A percentile compares a stretch with the other conserved stretches of the same genome.
phyloP scores from a whole-genome alignment of 2,329 filamentous ascomycete genomes.

The Anisogramma anomala region DNA sequence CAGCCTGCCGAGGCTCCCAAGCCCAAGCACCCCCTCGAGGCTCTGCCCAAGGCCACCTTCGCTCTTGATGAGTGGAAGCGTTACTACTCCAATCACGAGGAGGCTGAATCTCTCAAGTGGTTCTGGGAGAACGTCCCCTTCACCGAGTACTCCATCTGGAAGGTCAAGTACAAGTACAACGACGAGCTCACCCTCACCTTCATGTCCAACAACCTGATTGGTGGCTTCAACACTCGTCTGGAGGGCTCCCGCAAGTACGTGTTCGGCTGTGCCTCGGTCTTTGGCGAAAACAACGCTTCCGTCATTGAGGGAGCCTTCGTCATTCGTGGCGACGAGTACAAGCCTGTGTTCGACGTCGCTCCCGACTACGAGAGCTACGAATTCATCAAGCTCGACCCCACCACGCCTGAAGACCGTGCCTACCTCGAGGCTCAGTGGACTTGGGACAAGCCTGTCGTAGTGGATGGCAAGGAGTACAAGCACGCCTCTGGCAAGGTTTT shows the following conservation, averaged over 20 bases:
- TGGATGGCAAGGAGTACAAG: conserved; percentile 78
- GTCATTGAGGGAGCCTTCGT: conserved; percentile 89
- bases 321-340: conserved; percentile 78
- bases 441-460: conserved; percentile 74
- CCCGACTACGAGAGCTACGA: conserved; percentile 94
- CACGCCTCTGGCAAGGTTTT: conserved; percentile 95
- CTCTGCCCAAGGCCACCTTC: conserved; percentile 67
- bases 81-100: conserved; percentile 94
- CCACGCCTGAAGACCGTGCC: conserved; percentile 71
- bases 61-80: conserved; percentile 97
- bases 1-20: conserved; percentile 52
- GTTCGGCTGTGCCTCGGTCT: conserved; percentile 85
- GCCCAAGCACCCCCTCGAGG: conserved; percentile 91
- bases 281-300: conserved; percentile 77
- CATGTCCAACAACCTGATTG: conserved; percentile 98
- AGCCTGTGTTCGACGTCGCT: conserved; percentile 87
- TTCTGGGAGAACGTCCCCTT: conserved; percentile 97
- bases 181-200: conserved; percentile 93
- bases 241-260: conserved; percentile 97
- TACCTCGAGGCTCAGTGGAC: conserved; percentile 81
- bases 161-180: conserved; percentile 97
- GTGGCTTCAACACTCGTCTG: conserved; percentile 94
- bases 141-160: conserved; percentile 93
- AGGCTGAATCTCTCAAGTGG: conserved; percentile 76
- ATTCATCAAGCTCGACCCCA: conserved; percentile 92